Evolutionary conservation across 352 stramenopile genomes (phyloP).

Genomic region (Albugo laibachii): DNA sequence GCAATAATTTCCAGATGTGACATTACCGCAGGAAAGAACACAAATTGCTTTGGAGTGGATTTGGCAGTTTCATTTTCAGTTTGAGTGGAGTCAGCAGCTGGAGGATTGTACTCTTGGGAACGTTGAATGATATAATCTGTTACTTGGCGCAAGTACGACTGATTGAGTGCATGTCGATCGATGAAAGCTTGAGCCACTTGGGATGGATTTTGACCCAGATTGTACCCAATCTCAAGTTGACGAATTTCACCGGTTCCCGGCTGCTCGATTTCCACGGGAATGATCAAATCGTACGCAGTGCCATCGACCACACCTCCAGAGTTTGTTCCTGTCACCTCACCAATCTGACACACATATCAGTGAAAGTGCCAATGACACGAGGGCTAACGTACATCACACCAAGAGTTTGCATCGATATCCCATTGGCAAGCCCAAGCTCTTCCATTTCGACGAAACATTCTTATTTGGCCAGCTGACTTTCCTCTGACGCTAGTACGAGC

Average conservation of each 20-base stretch:
- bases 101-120: constrained; percentile 52
- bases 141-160: constrained; percentile 86
- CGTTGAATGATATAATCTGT: constrained; percentile 92
- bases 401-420: constrained; percentile 78
- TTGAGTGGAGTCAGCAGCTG: constrained; percentile 29
- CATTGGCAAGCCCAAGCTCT: constrained; percentile 92
- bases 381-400: constrained; percentile 81
- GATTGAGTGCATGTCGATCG: constrained; percentile 88
- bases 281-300: constrained; percentile 88
- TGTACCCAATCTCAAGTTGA: constrained; percentile 94
- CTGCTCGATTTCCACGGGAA: constrained; percentile 92
- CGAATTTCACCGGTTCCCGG: constrained; percentile 58
- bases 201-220: constrained; percentile 95
- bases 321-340: constrained; percentile 70
- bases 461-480: constrained; percentile 85
- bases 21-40: neutral
- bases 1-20: constrained; percentile 1
- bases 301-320: constrained; percentile 81
- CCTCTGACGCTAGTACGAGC: constrained; percentile 46
- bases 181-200: constrained; percentile 92
- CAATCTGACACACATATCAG: constrained; percentile 22
- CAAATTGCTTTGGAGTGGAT: neutral
- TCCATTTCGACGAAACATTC: constrained; percentile 89
- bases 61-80: constrained; percentile 2
- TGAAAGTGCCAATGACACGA: neutral